Evolutionary conservation across 768 basidiomycete genomes (phyloP).

Genomic region (Mycena latifolia): DNA sequence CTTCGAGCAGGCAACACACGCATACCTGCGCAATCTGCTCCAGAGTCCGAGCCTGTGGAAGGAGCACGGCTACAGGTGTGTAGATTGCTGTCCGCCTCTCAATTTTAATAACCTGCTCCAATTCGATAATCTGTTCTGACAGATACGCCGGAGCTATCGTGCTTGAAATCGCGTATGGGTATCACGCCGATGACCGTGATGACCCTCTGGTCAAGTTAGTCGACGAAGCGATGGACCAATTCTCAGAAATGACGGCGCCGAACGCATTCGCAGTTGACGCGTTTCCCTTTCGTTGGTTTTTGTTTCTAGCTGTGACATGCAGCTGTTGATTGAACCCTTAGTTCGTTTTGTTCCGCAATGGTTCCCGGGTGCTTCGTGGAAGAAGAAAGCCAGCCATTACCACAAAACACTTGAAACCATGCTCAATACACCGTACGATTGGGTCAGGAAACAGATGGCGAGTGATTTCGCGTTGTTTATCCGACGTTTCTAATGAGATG

Average conservation of each 20-base stretch:
- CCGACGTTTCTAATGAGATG: slow-evolving; percentile 7
- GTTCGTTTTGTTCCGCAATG: slow-evolving; percentile 45
- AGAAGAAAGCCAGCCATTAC: slow-evolving; percentile 33
- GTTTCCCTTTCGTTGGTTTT: slow-evolving; percentile 41
- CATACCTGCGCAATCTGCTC: slow-evolving; percentile 26
- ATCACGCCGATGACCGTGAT: slow-evolving; percentile 36
- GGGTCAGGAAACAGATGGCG: slow-evolving; percentile 52
- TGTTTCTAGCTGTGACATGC: not conserved
- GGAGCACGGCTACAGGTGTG: slow-evolving; percentile 32
- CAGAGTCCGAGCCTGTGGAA: slow-evolving; percentile 29
- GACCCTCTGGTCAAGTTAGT: slow-evolving; percentile 42
- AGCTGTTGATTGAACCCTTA: slow-evolving; percentile 9
- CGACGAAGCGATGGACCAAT: slow-evolving; percentile 41
- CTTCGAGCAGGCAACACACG: slow-evolving; percentile 29
- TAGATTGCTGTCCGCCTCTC: not conserved
- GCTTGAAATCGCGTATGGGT: slow-evolving; percentile 46
- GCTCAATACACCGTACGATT: slow-evolving; percentile 42
- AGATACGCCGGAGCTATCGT: slow-evolving; percentile 43
- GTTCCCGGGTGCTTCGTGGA: slow-evolving; percentile 48
- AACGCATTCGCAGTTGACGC: slow-evolving; percentile 44
- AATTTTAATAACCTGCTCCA: no score
- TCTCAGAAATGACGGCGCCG: slow-evolving; percentile 32
- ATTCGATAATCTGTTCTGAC: no score
- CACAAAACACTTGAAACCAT: slow-evolving; percentile 33
- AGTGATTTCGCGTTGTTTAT: not conserved